Evolutionary conservation across 2,329 filamentous ascomycete genomes (phyloP).

Genomic region (Capronia americana): DNA sequence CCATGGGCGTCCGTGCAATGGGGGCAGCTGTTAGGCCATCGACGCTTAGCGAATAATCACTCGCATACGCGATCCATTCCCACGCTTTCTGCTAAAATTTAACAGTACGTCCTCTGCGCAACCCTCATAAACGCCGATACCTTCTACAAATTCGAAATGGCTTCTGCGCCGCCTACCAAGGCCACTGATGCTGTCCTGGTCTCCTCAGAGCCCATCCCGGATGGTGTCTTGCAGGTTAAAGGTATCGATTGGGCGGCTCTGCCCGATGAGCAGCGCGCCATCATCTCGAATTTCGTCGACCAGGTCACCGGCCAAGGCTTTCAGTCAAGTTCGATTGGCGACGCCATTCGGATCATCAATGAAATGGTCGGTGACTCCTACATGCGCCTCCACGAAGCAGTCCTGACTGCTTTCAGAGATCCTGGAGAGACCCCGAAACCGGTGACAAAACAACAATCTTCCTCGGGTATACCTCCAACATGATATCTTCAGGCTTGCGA

Average conservation of each 20-base stretch:
- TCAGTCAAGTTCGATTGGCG: slow-evolving; percentile 78
- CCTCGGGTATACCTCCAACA: slow-evolving; percentile 94
- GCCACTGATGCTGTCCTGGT: slow-evolving; percentile 84
- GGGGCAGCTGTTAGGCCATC: not conserved
- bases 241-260: slow-evolving; percentile 92
- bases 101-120: not conserved
- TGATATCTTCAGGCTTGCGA: slow-evolving; percentile 93
- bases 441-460: slow-evolving; percentile 88
- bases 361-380: slow-evolving; percentile 73
- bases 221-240: slow-evolving; percentile 78
- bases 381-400: slow-evolving; percentile 12
- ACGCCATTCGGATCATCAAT: slow-evolving; percentile 91
- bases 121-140: not conserved
- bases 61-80: not conserved
- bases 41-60: not conserved
- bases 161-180: slow-evolving; percentile 60
- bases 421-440: slow-evolving; percentile 81
- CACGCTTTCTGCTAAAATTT: slow-evolving; percentile 1
- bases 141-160: slow-evolving; percentile 22
- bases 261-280: slow-evolving; percentile 73
- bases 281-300: slow-evolving; percentile 80
- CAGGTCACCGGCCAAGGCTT: slow-evolving; percentile 88
- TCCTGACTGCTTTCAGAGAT: slow-evolving; percentile 61
- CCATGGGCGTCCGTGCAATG: not conserved
- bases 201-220: slow-evolving; percentile 79